Conservation (phyloP, 2,329 filamentous ascomycete genomes). For the Pleomassaria siparia region DNA sequence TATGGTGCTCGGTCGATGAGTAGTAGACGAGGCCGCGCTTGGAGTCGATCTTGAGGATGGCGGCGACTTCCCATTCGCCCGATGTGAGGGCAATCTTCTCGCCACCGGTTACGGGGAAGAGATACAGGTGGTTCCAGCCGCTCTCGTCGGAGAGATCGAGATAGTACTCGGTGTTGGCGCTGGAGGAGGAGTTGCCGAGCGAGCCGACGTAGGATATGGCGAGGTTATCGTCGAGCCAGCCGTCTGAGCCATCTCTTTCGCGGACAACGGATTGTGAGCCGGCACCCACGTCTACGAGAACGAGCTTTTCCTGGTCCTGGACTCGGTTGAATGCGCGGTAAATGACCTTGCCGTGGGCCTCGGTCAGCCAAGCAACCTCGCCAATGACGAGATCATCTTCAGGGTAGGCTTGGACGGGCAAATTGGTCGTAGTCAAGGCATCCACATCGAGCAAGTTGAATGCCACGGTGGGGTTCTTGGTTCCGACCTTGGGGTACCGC, state of each 20-base stretch:
- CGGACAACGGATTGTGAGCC: slow-evolving; percentile 53
- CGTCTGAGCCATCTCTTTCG: slow-evolving; percentile 59
- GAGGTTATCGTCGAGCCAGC: slow-evolving; percentile 64
- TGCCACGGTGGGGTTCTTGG: slow-evolving; percentile 65
- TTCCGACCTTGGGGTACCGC: slow-evolving; percentile 69
- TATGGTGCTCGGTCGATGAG: slow-evolving; percentile 65
- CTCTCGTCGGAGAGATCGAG: slow-evolving; percentile 67
- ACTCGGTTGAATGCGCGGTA: slow-evolving; percentile 70
- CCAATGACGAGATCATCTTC: slow-evolving; percentile 65
- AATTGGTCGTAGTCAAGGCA: slow-evolving; percentile 46
- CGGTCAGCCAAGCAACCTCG: slow-evolving; percentile 68
- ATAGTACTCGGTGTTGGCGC: slow-evolving; percentile 55
- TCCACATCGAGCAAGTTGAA: slow-evolving; percentile 61
- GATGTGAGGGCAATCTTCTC: slow-evolving; percentile 60
- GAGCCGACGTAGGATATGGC: slow-evolving; percentile 59
- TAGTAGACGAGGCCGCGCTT: slow-evolving; percentile 62
- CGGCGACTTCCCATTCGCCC: slow-evolving; percentile 66
- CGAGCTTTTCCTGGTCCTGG: slow-evolving; percentile 64
- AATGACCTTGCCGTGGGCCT: slow-evolving; percentile 60
- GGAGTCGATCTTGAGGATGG: slow-evolving; percentile 62
- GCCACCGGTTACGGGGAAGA: slow-evolving; percentile 61
- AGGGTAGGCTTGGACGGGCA: slow-evolving; percentile 60
- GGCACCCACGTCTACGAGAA: slow-evolving; percentile 58
- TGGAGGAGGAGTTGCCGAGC: slow-evolving; percentile 34
- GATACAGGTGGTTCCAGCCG: slow-evolving; percentile 67